Percentiles rank a stretch among this genome's conserved stretches.
Conservation (phyloP, 1,139 yeast species). For the Yamadazyma sp. region DNA sequence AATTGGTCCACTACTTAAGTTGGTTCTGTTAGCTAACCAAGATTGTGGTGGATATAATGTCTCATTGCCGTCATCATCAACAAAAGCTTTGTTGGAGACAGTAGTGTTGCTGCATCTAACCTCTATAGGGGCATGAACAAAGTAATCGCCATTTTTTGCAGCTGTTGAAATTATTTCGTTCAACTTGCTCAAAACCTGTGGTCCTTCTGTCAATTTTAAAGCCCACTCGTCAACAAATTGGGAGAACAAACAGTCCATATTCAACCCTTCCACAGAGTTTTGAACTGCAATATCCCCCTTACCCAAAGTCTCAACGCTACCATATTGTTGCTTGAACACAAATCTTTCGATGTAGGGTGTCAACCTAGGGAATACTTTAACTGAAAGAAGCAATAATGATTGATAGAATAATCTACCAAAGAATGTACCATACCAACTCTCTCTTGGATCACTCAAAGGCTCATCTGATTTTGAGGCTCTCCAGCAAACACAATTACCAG, state of each 20-base stretch:
- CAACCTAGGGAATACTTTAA: slow-evolving; percentile 64
- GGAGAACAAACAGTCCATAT: slow-evolving; percentile 92
- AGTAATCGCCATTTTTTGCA: slow-evolving; percentile 59
- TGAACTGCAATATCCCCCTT: slow-evolving; percentile 71
- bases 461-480: slow-evolving; percentile 74
- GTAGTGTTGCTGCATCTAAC: slow-evolving; percentile 91
- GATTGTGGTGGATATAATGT: slow-evolving; percentile 42
- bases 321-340: slow-evolving; percentile 83
- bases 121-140: slow-evolving; percentile 94
- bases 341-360: slow-evolving; percentile 85
- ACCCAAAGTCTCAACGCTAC: slow-evolving; percentile 68
- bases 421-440: slow-evolving; percentile 82
- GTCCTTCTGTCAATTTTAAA: slow-evolving; percentile 78
- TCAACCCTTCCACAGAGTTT: slow-evolving; percentile 80
- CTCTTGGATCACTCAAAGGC: slow-evolving; percentile 63
- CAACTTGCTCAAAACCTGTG: slow-evolving; percentile 64
- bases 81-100: slow-evolving; percentile 39
- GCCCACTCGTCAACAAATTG: slow-evolving; percentile 98
- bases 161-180: slow-evolving; percentile 64
- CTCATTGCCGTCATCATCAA: slow-evolving; percentile 46
- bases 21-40: slow-evolving; percentile 39
- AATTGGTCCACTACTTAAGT: slow-evolving; percentile 63
- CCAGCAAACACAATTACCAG: slow-evolving; percentile 85
- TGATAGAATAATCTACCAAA: slow-evolving; percentile 81
- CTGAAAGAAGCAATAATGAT: slow-evolving; percentile 74